Base-by-base conservation (phyloP, 345 rosid species). In the Luvunga scandens region DNA sequence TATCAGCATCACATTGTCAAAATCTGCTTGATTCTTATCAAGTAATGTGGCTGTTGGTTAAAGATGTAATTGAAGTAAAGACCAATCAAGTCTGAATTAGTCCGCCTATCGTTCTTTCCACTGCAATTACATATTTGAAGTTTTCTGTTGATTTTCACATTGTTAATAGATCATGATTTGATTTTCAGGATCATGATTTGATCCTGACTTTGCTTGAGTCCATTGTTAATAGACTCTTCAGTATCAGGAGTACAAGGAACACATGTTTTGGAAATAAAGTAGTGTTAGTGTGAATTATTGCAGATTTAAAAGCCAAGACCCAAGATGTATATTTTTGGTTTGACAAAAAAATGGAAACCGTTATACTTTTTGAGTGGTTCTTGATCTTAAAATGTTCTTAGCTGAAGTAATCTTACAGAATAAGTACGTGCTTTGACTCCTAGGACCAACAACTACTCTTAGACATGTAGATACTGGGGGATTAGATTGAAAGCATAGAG, bases 41-140 rank as follows among this genome's bases (percentile, higher is more conserved):
- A 71, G 13, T 27, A 30, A 34, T 69, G 72, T 56, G 68, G 65
- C 64, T 48, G 56, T 65, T 7, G 48, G 48, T 48, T 75, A 75
- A 66, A 65, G 63, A 24, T 33, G 34, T 63, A 21, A 10, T 39
- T 75, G 6, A 31, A 42, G 10, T 16, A 60, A 7, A 24, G 28
- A 50, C 57, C 31, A 50, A 50, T 18, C 10, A 57, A 48, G 61
- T 21, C 53, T 50, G 18, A 68, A 75, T 68, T 34, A 69, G 62
- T 60, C n/a, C 38, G 6, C 50, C 39, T 6, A 56, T 42, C 39
- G 65, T 31, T 76, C 31, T 73, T 34, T 56, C n/a, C 7, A 57
- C 8, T 48, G 4, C 33, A 74, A 33, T 38, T 28, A 31, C 33
- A 31, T 31, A 13, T 19, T 66, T 22, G 22, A 66, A 36, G 19